Evolutionary conservation across 1,284 basidiomycete species (phyloP).

Genomic region (Ustilago lituana): DNA sequence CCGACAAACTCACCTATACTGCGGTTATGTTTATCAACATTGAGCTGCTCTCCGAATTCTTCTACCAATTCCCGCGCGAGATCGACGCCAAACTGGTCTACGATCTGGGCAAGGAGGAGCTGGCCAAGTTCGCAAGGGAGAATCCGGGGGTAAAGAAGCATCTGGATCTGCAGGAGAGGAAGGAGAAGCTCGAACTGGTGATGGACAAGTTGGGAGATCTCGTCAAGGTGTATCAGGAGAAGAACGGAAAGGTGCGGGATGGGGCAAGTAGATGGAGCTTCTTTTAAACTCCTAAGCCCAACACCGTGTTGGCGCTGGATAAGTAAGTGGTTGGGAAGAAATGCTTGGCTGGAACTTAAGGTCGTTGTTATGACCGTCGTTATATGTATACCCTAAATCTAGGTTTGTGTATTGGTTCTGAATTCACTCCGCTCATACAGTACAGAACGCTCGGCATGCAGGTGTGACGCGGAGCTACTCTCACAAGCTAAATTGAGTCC

Average conservation of each 20-base stretch:
- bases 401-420: too few species aligned
- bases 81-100: slow-evolving; percentile 94
- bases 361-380: too few species aligned
- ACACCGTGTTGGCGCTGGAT: too few species aligned
- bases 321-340: not conserved
- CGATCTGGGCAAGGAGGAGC: slow-evolving; percentile 85
- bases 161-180: slow-evolving; percentile 93
- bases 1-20: slow-evolving; percentile 95
- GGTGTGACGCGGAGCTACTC: too few species aligned
- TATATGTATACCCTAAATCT: too few species aligned
- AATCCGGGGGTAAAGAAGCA: slow-evolving; percentile 86
- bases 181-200: slow-evolving; percentile 81
- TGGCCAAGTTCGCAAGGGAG: slow-evolving; percentile 89
- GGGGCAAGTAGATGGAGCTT: slow-evolving; percentile 52
- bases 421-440: too few species aligned
- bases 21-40: slow-evolving; percentile 94
- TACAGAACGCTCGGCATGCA: too few species aligned
- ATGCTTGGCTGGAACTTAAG: too few species aligned
- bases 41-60: slow-evolving; percentile 95
- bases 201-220: slow-evolving; percentile 67
- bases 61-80: slow-evolving; percentile 98
- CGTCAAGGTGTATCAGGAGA: slow-evolving; percentile 67
- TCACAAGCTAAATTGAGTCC: too few species aligned
- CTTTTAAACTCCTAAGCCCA: slow-evolving; percentile 49
- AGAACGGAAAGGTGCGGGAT: slow-evolving; percentile 21